Base-by-base conservation (phyloP, 352 stramenopile species). In the Pythium brassicae region DNA sequence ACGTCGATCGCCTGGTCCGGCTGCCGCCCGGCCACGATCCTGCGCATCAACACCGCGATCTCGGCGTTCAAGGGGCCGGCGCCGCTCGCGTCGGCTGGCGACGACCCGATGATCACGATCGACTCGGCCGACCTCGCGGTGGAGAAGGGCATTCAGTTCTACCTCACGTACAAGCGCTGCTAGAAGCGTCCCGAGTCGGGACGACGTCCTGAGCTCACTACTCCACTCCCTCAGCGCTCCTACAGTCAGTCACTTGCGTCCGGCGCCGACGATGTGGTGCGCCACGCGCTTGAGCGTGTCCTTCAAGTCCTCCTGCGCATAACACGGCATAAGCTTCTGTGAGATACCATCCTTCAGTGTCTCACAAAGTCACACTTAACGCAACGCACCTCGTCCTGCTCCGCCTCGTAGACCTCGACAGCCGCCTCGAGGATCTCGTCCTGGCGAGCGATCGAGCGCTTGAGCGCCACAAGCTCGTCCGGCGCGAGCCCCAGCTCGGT, bases 211-310 rank as follows among this genome's bases (percentile, higher is more conserved):
- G n/a, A n/a, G n/a, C n/a, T n/a, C n/a, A n/a, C n/a, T n/a, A 25
- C 9, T 15, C 34, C 34, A n/a, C 19, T 19, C 5, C 20, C 10
- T 27, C 42, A 19, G 2, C 22, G 9, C 22, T 42, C 19, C 25
- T 22, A 19, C n/a, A n/a, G 23, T n/a, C 27, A 19, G 4, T 46
- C 44, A 48, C 19, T 44, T 50, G 11, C 45, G 50, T 27, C 45
- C 23, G 11, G 51, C 50, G 23, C 37, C 59, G 5, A 57, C 47
- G 11, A 74, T 57, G 58, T 80, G 68, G 29, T 66, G 54, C 4
- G 73, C 73, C n/a, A 83, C 55, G 14, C 71, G 73, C 44, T 65
- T 65, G 32, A 83, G 63, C 40, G 73, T 80, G 37, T 83, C 73
- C 44, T 83, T 83, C 43, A 83, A 45, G 37, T 79, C 73, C 23